A percentile compares a stretch with the other conserved stretches of the same genome.
Evolutionary conservation across 2,329 filamentous ascomycete genomes (phyloP).

Genomic region (Thelonectria discophora): DNA sequence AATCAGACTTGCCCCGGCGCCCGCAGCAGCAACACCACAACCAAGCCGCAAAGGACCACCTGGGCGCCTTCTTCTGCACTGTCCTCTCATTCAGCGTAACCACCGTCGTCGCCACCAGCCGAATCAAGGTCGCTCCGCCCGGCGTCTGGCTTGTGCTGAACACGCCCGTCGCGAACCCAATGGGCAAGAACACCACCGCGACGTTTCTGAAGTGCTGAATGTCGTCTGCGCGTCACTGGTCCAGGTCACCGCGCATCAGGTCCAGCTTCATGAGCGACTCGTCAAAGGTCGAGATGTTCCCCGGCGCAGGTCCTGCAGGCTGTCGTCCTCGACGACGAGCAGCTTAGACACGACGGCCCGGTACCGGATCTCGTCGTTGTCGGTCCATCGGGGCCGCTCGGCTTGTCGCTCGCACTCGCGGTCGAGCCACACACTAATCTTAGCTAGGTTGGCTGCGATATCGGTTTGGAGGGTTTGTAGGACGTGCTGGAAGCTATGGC

Average conservation of each 20-base stretch:
- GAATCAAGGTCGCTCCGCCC: neutral
- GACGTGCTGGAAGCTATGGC: neutral
- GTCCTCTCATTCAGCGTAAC: neutral
- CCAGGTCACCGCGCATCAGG: neutral
- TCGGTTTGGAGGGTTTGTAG: neutral
- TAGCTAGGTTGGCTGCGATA: neutral
- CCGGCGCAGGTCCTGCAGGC: neutral
- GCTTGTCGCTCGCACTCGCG: neutral
- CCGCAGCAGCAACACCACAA: too few relatives aligned
- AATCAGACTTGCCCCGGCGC: too few relatives aligned
- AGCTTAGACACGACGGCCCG: neutral
- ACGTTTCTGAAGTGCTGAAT: slow-evolving; percentile 13
- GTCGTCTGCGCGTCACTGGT: neutral
- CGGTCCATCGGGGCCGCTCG: neutral
- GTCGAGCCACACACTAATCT: neutral
- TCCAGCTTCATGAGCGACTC: neutral
- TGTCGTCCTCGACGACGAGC: neutral
- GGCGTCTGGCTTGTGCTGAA: slow-evolving; percentile 3
- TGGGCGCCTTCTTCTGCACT: too few relatives aligned
- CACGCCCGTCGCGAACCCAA: slow-evolving; percentile 3
- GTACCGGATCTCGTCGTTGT: neutral
- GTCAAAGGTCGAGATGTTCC: neutral
- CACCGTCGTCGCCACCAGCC: neutral
- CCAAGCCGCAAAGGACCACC: too few relatives aligned
- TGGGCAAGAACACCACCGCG: slow-evolving; percentile 1